Evolutionary conservation across 1,139 yeast species (phyloP).

Genomic region (Sugiyamaella novakii): DNA sequence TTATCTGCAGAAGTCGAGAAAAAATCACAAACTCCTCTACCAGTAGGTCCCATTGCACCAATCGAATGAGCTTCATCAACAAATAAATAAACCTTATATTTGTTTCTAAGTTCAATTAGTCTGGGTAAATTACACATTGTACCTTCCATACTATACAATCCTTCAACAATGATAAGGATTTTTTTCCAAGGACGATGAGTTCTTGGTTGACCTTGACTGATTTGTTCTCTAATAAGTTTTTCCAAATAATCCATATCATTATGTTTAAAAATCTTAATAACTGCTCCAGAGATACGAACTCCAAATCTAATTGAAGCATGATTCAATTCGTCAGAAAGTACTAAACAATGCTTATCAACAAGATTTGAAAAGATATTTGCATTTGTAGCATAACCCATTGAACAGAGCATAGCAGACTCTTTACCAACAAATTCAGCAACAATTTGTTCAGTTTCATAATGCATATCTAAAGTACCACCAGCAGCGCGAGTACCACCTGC

Average conservation of each 20-base stretch:
- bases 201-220: constrained; percentile 95
- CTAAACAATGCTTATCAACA: constrained; percentile 83
- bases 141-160: constrained; percentile 97
- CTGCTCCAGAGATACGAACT: constrained; percentile 88
- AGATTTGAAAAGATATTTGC: constrained; percentile 85
- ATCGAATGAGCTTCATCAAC: constrained; percentile 98
- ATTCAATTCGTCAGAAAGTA: constrained; percentile 90
- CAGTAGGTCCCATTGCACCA: constrained; percentile 94
- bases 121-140: constrained; percentile 85
- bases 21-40: constrained; percentile 94
- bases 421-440: constrained; percentile 89
- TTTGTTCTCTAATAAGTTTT: constrained; percentile 76
- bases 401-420: constrained; percentile 81
- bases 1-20: constrained; percentile 74
- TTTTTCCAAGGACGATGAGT: constrained; percentile 98
- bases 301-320: constrained; percentile 97
- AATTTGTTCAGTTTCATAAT: constrained; percentile 68
- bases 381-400: constrained; percentile 97
- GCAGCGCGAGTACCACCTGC: constrained; percentile 75
- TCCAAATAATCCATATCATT: constrained; percentile 86
- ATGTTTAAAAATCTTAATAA: constrained; percentile 89
- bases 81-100: constrained; percentile 85
- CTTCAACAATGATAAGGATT: constrained; percentile 91
- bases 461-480: constrained; percentile 79
- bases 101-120: constrained; percentile 71